Conservation (phyloP, 1,284 basidiomycete species). For the Boletellus deceptivus region DNA sequence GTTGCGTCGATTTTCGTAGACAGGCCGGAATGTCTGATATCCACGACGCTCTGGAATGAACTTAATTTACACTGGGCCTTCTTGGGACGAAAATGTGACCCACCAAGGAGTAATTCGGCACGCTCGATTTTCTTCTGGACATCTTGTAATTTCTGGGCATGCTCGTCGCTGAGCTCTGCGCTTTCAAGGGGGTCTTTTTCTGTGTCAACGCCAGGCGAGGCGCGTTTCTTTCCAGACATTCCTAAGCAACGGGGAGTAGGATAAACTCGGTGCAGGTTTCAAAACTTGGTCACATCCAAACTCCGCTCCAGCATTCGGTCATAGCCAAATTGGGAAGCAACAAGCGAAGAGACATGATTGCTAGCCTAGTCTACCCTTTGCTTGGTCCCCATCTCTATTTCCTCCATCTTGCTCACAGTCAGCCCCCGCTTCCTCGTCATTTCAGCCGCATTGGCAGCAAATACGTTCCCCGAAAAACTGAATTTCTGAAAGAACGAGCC, state of each 20-base stretch:
- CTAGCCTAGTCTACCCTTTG: conserved; percentile 62
- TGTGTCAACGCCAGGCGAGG: conserved; percentile 66
- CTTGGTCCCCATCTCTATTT: conserved; percentile 61
- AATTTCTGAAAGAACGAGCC: conserved; percentile 35
- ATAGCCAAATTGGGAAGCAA: conserved; percentile 11
- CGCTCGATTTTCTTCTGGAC: conserved; percentile 65
- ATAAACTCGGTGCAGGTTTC: conserved; percentile 18
- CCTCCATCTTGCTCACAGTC: conserved; percentile 45
- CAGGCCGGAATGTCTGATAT: conserved; percentile 52
- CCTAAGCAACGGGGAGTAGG: conserved; percentile 6
- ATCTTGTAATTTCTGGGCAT: conserved; percentile 60
- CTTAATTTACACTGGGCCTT: conserved; percentile 8
- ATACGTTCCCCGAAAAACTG: conserved; percentile 31
- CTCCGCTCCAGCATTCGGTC: conserved; percentile 26
- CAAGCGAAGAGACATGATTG: background rate
- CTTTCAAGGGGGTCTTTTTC: conserved; percentile 65
- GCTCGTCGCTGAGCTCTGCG: conserved; percentile 66
- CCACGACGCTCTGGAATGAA: conserved; percentile 56
- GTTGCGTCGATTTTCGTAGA: conserved; percentile 67
- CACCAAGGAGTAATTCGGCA: conserved; percentile 69
- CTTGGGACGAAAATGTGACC: conserved; percentile 27
- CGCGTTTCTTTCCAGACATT: conserved; percentile 64
- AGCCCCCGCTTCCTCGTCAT: conserved; percentile 38
- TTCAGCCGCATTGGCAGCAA: conserved; percentile 35
- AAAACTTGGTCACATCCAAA: conserved; percentile 28